phyloP scores from a whole-genome alignment of 768 basidiomycete species.

The Cystofilobasidium bisporidii region DNA sequence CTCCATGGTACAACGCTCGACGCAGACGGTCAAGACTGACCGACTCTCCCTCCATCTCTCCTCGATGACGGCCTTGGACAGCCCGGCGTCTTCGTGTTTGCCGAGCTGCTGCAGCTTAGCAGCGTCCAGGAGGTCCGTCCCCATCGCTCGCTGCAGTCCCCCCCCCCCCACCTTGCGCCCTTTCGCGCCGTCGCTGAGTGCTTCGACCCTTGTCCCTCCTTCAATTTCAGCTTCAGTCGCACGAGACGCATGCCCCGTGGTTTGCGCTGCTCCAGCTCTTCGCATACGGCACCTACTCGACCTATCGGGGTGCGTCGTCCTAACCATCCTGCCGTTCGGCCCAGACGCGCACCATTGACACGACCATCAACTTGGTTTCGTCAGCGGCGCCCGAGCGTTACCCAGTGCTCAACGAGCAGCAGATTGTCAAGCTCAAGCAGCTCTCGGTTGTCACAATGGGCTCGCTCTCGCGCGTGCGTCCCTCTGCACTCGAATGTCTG shows the following conservation, averaged over 20 bases:
- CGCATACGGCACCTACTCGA: conserved; percentile 74
- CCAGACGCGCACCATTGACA: too few relatives aligned
- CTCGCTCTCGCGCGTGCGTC: conserved; percentile 59
- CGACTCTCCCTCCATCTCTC: too few relatives aligned
- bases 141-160: neutral
- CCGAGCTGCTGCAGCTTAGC: conserved; percentile 70
- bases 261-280: conserved; percentile 70
- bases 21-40: too few relatives aligned
- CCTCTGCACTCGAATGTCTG: too few relatives aligned
- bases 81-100: conserved; percentile 84
- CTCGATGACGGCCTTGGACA: too few relatives aligned
- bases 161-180: neutral
- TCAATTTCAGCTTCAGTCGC: conserved; percentile 53
- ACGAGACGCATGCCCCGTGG: conserved; percentile 55
- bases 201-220: neutral
- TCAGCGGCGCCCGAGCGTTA: conserved; percentile 58
- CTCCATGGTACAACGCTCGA: too few relatives aligned
- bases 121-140: conserved; percentile 63
- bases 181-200: neutral
- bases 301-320: conserved; percentile 59
- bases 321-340: too few relatives aligned
- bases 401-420: conserved; percentile 60
- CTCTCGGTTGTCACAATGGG: conserved; percentile 82
- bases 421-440: conserved; percentile 81
- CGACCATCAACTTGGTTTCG: too few relatives aligned